Evolutionary conservation across 345 rosid species (phyloP).

Genomic region (Orychophragmus violaceus): DNA sequence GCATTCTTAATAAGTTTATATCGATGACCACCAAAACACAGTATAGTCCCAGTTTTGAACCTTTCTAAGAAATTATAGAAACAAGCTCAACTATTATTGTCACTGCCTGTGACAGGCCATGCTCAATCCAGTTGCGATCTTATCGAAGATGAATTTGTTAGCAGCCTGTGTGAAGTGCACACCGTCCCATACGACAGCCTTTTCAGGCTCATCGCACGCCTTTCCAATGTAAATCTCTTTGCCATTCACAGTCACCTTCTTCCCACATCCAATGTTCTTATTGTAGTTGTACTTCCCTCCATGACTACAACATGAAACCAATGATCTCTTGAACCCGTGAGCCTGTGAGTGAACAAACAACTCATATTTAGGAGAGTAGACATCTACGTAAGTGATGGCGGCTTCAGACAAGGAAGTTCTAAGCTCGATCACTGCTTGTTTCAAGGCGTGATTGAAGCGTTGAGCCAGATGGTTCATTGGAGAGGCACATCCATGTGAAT

Average conservation of each 20-base stretch:
- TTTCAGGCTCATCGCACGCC: conserved; percentile 30
- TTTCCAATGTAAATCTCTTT: conserved; percentile 42
- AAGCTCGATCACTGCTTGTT: conserved; percentile 35
- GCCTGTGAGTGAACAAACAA: conserved; percentile 38
- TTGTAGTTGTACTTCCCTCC: conserved; percentile 74
- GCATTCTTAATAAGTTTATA: background rate
- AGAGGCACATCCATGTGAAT: conserved; percentile 46
- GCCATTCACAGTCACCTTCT: conserved; percentile 30
- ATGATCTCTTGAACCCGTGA: conserved; percentile 47
- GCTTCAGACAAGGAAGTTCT: conserved; percentile 40
- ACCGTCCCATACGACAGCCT: conserved; percentile 29
- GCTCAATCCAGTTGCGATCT: background rate
- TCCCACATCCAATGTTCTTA: conserved; percentile 47
- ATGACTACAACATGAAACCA: conserved; percentile 64
- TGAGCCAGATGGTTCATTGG: conserved; percentile 56
- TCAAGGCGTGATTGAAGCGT: conserved; percentile 43
- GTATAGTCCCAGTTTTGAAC: background rate
- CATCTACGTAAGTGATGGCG: no score
- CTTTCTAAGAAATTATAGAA: background rate
- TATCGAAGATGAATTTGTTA: conserved; percentile 25
- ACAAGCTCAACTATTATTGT: background rate
- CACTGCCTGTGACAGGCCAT: conserved; percentile 19
- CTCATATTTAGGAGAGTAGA: conserved; percentile 46
- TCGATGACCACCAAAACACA: background rate
- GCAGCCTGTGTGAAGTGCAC: conserved; percentile 32